phyloP scores from a whole-genome alignment of 495 filamentous ascomycete species.

The Friedmanniomyces simplex region DNA sequence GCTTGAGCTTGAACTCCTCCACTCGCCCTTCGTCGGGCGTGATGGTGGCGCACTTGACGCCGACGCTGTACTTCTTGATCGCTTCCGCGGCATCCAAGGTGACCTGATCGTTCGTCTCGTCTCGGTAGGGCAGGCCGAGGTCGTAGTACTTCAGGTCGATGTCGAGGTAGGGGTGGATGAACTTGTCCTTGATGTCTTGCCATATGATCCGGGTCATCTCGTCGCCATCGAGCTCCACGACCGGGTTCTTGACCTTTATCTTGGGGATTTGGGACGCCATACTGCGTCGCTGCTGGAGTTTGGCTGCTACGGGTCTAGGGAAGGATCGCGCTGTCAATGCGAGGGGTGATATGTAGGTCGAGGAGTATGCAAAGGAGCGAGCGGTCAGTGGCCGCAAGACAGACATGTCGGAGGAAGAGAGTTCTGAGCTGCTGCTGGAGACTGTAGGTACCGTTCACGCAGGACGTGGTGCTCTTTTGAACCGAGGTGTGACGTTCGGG shows the following conservation, averaged over 20 bases:
- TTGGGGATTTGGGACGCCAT: slow-evolving; percentile 22
- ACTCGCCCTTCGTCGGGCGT: slow-evolving; percentile 94
- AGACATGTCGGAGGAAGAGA: slow-evolving; percentile 1
- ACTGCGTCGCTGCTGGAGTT: slow-evolving; percentile 15
- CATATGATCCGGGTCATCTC: slow-evolving; percentile 99
- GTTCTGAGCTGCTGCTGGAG: not conserved
- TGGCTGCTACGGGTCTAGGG: slow-evolving; percentile 14
- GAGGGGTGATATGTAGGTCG: not conserved
- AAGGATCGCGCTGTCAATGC: slow-evolving; percentile 4
- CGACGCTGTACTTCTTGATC: slow-evolving; percentile 96
- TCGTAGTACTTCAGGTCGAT: slow-evolving; percentile 99
- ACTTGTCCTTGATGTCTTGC: slow-evolving; percentile 94
- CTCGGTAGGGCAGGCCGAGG: slow-evolving; percentile 85
- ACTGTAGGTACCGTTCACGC: not conserved
- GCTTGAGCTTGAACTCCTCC: slow-evolving; percentile 95
- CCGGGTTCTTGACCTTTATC: slow-evolving; percentile 54
- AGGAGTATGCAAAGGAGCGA: not conserved
- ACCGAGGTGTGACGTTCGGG: not conserved
- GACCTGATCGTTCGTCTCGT: slow-evolving; percentile 91
- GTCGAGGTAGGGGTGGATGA: slow-evolving; percentile 61
- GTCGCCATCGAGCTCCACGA: slow-evolving; percentile 92
- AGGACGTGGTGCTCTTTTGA: not conserved
- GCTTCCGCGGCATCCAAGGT: slow-evolving; percentile 90
- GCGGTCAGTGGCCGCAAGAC: slow-evolving; percentile 1
- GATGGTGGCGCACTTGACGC: slow-evolving; percentile 98